Conservation (phyloP, 805 yeast species). For the Kuraishia piskuri region DNA sequence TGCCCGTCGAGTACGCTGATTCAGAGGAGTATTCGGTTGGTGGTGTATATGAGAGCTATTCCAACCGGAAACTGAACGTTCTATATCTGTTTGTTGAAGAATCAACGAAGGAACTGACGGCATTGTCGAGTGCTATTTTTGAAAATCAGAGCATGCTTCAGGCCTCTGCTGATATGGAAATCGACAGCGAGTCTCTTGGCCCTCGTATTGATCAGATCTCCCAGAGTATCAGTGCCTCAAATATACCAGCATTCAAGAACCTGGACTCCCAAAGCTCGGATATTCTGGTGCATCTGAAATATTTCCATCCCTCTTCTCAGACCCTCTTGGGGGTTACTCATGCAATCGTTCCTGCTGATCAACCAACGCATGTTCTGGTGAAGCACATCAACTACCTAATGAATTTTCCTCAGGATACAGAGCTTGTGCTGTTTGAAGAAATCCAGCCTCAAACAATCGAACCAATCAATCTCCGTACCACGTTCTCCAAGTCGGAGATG, state of each 20-base stretch:
- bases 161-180: not conserved
- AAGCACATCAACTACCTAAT: constrained; percentile 32
- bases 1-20: constrained; percentile 16
- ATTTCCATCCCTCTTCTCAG: constrained; percentile 50
- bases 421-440: constrained; percentile 49
- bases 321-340: constrained; percentile 62
- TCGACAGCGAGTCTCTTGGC: constrained; percentile 15
- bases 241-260: constrained; percentile 12
- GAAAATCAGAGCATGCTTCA: not conserved
- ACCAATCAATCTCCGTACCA: constrained; percentile 24
- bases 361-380: constrained; percentile 30
- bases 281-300: constrained; percentile 45
- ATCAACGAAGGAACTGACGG: constrained; percentile 28
- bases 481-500: constrained; percentile 50
- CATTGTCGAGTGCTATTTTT: constrained; percentile 15
- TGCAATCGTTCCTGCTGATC: constrained; percentile 39
- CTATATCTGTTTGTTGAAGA: constrained; percentile 56
- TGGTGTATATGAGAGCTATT: constrained; percentile 38
- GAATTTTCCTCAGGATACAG: constrained; percentile 24
- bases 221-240: constrained; percentile 2
- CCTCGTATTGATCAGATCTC: constrained; percentile 10
- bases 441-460: constrained; percentile 46
- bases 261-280: constrained; percentile 20
- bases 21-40: constrained; percentile 30
- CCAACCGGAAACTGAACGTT: constrained; percentile 19